Conservation (phyloP, 2,329 filamentous ascomycete species). For the Penicillium freii region DNA sequence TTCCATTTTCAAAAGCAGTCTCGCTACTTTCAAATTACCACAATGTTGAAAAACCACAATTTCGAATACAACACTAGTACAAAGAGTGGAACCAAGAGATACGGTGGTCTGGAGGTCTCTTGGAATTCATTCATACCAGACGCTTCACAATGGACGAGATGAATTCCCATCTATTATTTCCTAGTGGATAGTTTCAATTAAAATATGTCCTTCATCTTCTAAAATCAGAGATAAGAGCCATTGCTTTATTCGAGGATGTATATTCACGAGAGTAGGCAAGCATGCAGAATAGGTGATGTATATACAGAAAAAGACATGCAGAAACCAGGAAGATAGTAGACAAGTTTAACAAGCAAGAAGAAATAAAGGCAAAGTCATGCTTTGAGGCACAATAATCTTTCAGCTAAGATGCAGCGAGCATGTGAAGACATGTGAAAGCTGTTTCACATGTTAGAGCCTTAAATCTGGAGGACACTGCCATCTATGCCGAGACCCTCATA, state of each 20-base stretch:
- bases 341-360: background rate
- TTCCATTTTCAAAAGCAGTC: background rate
- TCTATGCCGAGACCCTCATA: constrained; percentile 18
- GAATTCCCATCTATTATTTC: no score
- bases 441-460: constrained; percentile 20
- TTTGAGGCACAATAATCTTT: background rate
- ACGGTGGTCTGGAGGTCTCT: background rate
- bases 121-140: background rate
- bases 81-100: background rate
- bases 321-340: constrained; percentile 1
- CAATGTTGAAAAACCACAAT: background rate
- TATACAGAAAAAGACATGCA: constrained; percentile 8
- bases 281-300: constrained; percentile 3
- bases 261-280: constrained; percentile 3
- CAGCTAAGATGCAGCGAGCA: background rate
- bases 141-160: background rate
- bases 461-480: constrained; percentile 11
- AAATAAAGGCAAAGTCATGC: background rate
- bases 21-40: background rate
- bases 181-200: background rate
- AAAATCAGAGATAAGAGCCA: background rate
- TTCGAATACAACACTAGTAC: background rate
- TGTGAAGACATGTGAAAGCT: constrained; percentile 7
- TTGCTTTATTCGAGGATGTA: background rate
- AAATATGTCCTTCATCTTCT: background rate